A percentile compares a stretch with the other conserved stretches of the same genome.
phyloP scores from a whole-genome alignment of 129 eudicot species.

The Apium graveolens region DNA sequence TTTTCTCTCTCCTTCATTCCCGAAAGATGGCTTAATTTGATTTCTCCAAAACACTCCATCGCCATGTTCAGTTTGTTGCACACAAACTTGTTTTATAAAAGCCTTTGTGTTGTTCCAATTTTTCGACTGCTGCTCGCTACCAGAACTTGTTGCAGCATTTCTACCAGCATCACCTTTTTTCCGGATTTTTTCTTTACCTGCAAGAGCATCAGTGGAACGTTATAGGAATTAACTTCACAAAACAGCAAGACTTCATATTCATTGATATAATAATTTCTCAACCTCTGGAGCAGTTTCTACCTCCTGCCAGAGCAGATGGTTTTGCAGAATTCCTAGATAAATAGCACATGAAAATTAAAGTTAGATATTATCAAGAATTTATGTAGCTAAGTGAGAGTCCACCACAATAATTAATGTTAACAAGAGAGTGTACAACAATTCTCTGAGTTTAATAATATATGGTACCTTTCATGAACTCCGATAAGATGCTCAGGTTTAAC shows the following conservation, averaged over 20 bases:
- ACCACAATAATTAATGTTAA: not conserved
- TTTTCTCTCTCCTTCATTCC: not conserved
- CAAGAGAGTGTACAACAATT: not conserved
- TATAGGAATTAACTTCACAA: not conserved
- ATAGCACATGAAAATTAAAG: constrained; percentile 10
- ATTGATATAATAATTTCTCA: constrained; percentile 4
- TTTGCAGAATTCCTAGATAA: constrained; percentile 46
- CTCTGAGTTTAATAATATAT: not conserved
- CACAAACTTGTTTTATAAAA: not conserved
- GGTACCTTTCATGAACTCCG: constrained; percentile 62
- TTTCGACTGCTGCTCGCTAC: not conserved
- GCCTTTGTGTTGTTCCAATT: not conserved
- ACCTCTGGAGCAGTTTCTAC: constrained; percentile 53
- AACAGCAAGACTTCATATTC: not conserved
- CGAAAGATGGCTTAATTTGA: not conserved
- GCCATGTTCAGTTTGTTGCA: not conserved
- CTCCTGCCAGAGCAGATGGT: constrained; percentile 62
- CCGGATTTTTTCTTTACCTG: constrained; percentile 1
- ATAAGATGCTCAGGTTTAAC: constrained; percentile 80
- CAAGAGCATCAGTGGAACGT: not conserved
- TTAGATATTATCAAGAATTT: not conserved
- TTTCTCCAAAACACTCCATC: not conserved
- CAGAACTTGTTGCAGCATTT: not conserved
- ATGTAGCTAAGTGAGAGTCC: not conserved
- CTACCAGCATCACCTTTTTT: not conserved